A percentile compares a stretch with the other conserved stretches of the same genome.
Conservation (phyloP, 164 flowering plant species). For the Houttuynia cordata region DNA sequence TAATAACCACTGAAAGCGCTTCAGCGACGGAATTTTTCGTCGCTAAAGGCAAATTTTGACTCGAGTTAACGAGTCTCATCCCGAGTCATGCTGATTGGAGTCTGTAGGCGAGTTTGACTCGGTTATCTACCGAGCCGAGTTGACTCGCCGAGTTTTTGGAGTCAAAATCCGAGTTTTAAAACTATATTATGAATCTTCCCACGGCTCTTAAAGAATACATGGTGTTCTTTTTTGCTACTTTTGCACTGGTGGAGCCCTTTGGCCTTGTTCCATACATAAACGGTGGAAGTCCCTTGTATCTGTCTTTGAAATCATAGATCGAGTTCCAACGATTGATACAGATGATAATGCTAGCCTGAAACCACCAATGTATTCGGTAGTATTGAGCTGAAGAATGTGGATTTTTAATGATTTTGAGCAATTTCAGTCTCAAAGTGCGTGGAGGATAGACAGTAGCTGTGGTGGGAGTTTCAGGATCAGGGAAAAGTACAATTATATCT, state of each 20-base stretch:
- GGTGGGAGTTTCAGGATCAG: constrained; percentile 97
- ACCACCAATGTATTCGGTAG: constrained; percentile 91
- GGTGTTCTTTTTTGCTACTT: constrained; percentile 94
- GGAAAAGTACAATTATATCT: constrained; percentile 89
- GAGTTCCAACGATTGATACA: constrained; percentile 81
- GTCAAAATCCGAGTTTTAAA: too few relatives aligned
- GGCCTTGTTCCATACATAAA: constrained; percentile 96
- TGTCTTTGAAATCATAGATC: constrained; percentile 89
- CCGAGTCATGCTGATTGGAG: too few relatives aligned
- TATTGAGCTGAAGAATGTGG: constrained; percentile 77
- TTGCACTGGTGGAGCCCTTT: constrained; percentile 96
- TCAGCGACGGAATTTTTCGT: too few relatives aligned
- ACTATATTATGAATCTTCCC: too few relatives aligned
- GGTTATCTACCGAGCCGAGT: too few relatives aligned
- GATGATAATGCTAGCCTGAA: constrained; percentile 75
- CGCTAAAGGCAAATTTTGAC: too few relatives aligned
- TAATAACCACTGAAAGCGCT: too few relatives aligned
- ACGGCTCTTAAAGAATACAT: constrained; percentile 91
- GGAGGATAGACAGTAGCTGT: constrained; percentile 98
- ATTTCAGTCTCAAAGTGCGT: constrained; percentile 77
- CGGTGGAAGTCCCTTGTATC: constrained; percentile 77
- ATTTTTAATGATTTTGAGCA: constrained; percentile 78
- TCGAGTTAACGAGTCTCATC: too few relatives aligned
- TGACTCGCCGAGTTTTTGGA: too few relatives aligned
- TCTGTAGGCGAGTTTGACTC: too few relatives aligned